Percentiles rank a stretch among this genome's conserved stretches.
phyloP scores from a whole-genome alignment of 2,329 filamentous ascomycete genomes.

The Fusarium pseudonygamai region DNA sequence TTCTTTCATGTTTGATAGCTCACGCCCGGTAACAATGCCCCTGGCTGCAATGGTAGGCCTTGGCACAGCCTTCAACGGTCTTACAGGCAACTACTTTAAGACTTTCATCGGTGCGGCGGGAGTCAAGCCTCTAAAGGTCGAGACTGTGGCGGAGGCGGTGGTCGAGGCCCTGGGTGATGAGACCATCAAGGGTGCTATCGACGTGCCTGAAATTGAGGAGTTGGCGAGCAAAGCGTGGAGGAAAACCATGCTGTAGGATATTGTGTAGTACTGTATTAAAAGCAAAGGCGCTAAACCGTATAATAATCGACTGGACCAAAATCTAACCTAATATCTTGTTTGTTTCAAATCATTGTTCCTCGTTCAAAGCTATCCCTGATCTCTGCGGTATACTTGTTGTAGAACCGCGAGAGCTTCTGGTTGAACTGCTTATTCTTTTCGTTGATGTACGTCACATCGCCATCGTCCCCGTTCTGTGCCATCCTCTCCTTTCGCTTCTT shows the following conservation, averaged over 20 bases:
- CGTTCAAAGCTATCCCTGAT: slow-evolving; percentile 98
- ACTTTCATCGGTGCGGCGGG: slow-evolving; percentile 83
- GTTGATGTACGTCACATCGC: slow-evolving; percentile 98
- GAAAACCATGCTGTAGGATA: slow-evolving; percentile 80
- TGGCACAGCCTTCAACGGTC: slow-evolving; percentile 78
- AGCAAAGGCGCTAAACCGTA: slow-evolving; percentile 48
- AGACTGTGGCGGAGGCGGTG: slow-evolving; percentile 87
- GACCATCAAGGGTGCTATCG: slow-evolving; percentile 76
- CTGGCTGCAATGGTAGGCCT: slow-evolving; percentile 81
- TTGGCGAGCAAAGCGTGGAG: slow-evolving; percentile 87
- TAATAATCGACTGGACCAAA: slow-evolving; percentile 34
- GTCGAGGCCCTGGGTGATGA: slow-evolving; percentile 87
- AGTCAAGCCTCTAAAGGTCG: slow-evolving; percentile 86
- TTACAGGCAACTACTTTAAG: slow-evolving; percentile 79
- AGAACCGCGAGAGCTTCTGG: slow-evolving; percentile 94
- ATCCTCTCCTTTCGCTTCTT: slow-evolving; percentile 87
- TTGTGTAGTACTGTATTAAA: slow-evolving; percentile 21
- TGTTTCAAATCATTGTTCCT: slow-evolving; percentile 86
- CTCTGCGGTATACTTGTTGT: slow-evolving; percentile 98
- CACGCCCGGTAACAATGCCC: slow-evolving; percentile 82
- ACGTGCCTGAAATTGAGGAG: slow-evolving; percentile 81
- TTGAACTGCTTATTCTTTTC: slow-evolving; percentile 99
- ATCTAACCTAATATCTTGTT: slow-evolving; percentile 17
- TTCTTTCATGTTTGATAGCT: slow-evolving; percentile 89
- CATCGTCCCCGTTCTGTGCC: slow-evolving; percentile 81